Evolutionary conservation across 129 eudicot genomes (phyloP).

Genomic region (Chrysanthemum makinoi): DNA sequence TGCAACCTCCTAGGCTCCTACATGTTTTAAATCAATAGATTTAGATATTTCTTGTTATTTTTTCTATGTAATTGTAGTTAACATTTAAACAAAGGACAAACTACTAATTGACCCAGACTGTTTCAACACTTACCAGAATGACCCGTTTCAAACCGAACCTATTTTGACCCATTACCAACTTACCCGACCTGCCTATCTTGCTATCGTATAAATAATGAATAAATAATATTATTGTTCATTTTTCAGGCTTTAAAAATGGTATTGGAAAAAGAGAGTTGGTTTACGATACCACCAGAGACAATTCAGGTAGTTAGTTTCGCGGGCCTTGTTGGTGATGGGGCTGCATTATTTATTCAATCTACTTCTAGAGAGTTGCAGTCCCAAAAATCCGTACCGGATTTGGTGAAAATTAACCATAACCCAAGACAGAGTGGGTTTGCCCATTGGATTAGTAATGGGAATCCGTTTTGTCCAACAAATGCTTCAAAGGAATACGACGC

Average conservation of each 20-base stretch:
- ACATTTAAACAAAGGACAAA: too few species aligned
- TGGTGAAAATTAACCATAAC: conserved; percentile 31
- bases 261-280: conserved; percentile 84
- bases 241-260: conserved; percentile 91
- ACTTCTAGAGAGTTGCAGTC: conserved; percentile 34
- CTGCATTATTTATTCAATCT: conserved; percentile 53
- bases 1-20: too few species aligned
- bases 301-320: conserved; percentile 74
- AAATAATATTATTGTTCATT: conserved; percentile 2
- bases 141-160: too few species aligned
- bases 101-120: too few species aligned
- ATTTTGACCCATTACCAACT: too few species aligned
- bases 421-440: conserved; percentile 68
- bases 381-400: conserved; percentile 29
- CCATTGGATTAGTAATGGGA: conserved; percentile 59
- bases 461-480: conserved; percentile 56
- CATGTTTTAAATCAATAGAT: too few species aligned
- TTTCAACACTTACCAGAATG: too few species aligned
- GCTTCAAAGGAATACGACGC: conserved; percentile 42
- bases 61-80: too few species aligned
- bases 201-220: not conserved
- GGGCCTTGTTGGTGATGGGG: conserved; percentile 95
- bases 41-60: too few species aligned
- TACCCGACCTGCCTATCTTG: not conserved
- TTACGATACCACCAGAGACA: conserved; percentile 64